phyloP scores from a whole-genome alignment of 2,329 filamentous ascomycete genomes.

The Gnomoniopsis sp. region DNA sequence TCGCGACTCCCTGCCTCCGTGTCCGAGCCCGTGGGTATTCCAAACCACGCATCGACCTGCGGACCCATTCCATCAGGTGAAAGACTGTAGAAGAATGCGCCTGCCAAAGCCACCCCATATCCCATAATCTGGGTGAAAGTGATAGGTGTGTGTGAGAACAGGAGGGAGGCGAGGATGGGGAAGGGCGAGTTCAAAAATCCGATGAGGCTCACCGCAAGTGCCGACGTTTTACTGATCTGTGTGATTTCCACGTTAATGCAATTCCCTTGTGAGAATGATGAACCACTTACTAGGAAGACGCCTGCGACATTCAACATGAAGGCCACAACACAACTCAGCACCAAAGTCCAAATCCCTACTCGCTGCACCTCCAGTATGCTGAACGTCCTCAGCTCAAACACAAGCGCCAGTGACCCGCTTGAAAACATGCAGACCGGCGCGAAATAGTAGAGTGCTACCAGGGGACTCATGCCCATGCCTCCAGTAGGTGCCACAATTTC shows the following conservation, averaged over 20 bases:
- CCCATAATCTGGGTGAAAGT: not conserved
- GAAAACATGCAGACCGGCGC: not conserved
- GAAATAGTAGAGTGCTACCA: not conserved
- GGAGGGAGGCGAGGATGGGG: not conserved
- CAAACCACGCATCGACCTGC: not conserved
- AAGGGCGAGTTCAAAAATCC: not conserved
- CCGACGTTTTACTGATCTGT: not conserved
- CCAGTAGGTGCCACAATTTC: not conserved
- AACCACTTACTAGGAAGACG: not conserved
- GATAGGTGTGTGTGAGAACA: not conserved
- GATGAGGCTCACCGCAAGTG: not conserved
- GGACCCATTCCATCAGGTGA: not conserved
- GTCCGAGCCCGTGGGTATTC: not conserved
- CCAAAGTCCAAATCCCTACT: not conserved
- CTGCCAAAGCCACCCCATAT: not conserved
- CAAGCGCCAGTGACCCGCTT: not conserved
- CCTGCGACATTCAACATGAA: not conserved
- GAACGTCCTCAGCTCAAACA: not conserved
- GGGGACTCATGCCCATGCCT: not conserved
- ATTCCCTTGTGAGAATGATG: not conserved
- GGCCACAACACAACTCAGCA: not conserved
- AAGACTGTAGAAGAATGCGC: not conserved
- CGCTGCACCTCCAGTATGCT: not conserved
- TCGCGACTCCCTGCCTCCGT: not conserved
- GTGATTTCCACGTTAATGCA: not conserved